A percentile compares a stretch with the other conserved stretches of the same genome.
These are phyloP conservation scores for Calocera viscosa DNA, from an alignment of 768 basidiomycete species.

Conservation along the genomic window DNA sequence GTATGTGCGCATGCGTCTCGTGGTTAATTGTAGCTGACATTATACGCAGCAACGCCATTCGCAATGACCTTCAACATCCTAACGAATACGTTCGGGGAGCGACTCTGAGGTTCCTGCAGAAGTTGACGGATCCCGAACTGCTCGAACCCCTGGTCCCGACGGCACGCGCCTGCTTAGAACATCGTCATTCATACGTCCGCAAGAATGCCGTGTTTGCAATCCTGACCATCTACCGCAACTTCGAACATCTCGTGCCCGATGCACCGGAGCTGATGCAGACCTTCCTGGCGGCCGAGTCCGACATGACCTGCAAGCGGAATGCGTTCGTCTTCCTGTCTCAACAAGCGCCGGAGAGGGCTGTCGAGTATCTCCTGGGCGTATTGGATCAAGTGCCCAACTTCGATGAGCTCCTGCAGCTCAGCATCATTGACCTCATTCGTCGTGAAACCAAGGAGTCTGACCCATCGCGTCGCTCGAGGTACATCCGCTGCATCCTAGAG, in stretches of 20 bases:
- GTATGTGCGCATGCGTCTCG: conserved; percentile 38
- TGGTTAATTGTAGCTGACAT: neutral
- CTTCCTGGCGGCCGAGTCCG: conserved; percentile 89
- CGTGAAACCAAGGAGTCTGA: conserved; percentile 76
- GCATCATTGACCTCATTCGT: conserved; percentile 84
- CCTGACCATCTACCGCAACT: conserved; percentile 86
- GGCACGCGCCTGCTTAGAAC: conserved; percentile 86
- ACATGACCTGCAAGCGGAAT: conserved; percentile 92
- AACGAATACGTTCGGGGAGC: conserved; percentile 99
- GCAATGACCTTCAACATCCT: conserved; percentile 99
- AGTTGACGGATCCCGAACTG: conserved; percentile 84
- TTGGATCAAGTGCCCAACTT: conserved; percentile 70
- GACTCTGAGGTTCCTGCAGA: conserved; percentile 91
- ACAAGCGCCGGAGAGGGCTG: conserved; percentile 77
- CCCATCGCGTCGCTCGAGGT: conserved; percentile 38
- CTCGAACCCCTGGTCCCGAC: conserved; percentile 92
- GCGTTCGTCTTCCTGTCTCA: conserved; percentile 87
- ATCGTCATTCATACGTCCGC: conserved; percentile 93
- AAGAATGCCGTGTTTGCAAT: conserved; percentile 97
- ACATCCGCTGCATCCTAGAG: conserved; percentile 88
- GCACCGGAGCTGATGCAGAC: conserved; percentile 92
- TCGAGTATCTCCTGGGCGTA: conserved; percentile 76
- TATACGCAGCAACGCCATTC: conserved; percentile 72
- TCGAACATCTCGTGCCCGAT: conserved; percentile 90
- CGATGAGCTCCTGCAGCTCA: conserved; percentile 92